A percentile compares a stretch with the other conserved stretches of the same genome.
Conservation (phyloP, 441 rosid genomes). For the Syzygium malaccense region DNA sequence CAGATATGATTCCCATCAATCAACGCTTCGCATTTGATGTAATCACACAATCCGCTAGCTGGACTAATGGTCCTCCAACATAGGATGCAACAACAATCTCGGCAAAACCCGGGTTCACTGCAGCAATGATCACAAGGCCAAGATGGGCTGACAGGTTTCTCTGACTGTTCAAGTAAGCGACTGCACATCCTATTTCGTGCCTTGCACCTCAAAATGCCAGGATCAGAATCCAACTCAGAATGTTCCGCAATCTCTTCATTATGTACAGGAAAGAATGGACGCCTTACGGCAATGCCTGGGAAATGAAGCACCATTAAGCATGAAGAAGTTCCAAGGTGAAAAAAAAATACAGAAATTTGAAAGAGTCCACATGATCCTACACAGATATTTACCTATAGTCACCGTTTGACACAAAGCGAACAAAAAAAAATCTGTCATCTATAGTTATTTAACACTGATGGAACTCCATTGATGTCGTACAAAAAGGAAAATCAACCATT, state of each 20-base stretch:
- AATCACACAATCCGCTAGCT: constrained; percentile 57
- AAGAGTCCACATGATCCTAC: not conserved
- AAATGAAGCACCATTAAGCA: not conserved
- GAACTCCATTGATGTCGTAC: not conserved
- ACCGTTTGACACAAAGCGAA: not conserved
- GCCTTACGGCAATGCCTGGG: constrained; percentile 26
- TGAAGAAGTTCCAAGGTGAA: not conserved
- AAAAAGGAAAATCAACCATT: not conserved
- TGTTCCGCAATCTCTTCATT: constrained; percentile 30
- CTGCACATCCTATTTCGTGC: constrained; percentile 64
- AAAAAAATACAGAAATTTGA: not conserved
- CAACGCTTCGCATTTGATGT: constrained; percentile 63
- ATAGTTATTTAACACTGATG: not conserved
- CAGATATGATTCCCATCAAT: constrained; percentile 45
- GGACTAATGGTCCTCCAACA: constrained; percentile 52
- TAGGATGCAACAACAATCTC: constrained; percentile 81
- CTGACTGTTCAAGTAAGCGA: constrained; percentile 31
- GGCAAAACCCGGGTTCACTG: constrained; percentile 59
- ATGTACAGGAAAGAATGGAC: constrained; percentile 8
- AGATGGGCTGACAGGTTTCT: constrained; percentile 14
- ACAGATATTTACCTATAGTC: not conserved
- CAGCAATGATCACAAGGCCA: constrained; percentile 88
- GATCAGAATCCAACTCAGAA: constrained; percentile 19
- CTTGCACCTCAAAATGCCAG: constrained; percentile 43
- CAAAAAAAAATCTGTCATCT: not conserved